Conservation (phyloP, 225 moss, liverwort and hornwort species). For the Sphagnum contortum region DNA sequence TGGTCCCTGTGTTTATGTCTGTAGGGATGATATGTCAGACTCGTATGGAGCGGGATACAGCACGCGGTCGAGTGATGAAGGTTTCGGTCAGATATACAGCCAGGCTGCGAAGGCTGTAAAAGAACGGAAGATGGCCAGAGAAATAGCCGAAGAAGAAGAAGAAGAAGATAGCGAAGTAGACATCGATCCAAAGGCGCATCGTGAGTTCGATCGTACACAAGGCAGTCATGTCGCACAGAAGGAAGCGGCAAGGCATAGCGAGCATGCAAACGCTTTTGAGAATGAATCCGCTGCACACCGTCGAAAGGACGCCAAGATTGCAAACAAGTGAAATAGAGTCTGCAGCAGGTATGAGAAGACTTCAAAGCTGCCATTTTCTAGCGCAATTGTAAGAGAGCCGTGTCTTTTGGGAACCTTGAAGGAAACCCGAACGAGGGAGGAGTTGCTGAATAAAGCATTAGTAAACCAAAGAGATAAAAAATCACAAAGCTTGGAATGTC, state of each 20-base stretch:
- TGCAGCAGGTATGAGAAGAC: no score
- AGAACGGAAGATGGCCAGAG: slow-evolving; percentile 15
- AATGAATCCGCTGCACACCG: slow-evolving; percentile 1
- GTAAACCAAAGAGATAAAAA: no score
- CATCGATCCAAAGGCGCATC: slow-evolving; percentile 14
- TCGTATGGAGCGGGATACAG: slow-evolving; percentile 27
- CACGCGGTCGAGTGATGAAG: slow-evolving; percentile 30
- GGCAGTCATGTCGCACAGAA: slow-evolving; percentile 27
- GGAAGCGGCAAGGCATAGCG: slow-evolving; percentile 18
- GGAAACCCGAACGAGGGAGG: no score
- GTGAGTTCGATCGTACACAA: slow-evolving; percentile 24
- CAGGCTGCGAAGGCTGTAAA: slow-evolving; percentile 30
- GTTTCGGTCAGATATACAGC: slow-evolving; percentile 28
- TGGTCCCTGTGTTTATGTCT: no score
- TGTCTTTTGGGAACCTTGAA: no score
- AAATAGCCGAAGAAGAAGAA: slow-evolving; percentile 11
- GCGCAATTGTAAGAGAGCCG: no score
- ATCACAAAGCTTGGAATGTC: no score
- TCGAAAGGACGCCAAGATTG: not conserved
- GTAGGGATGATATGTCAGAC: slow-evolving; percentile 41
- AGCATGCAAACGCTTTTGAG: slow-evolving; percentile 1
- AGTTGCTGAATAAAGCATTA: no score
- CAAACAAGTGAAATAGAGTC: no score
- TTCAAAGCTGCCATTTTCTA: no score
- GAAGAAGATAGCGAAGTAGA: slow-evolving; percentile 10